Conservation (phyloP, 225 moss, liverwort and hornwort genomes). For the Pseudoscleropodium purum region DNA sequence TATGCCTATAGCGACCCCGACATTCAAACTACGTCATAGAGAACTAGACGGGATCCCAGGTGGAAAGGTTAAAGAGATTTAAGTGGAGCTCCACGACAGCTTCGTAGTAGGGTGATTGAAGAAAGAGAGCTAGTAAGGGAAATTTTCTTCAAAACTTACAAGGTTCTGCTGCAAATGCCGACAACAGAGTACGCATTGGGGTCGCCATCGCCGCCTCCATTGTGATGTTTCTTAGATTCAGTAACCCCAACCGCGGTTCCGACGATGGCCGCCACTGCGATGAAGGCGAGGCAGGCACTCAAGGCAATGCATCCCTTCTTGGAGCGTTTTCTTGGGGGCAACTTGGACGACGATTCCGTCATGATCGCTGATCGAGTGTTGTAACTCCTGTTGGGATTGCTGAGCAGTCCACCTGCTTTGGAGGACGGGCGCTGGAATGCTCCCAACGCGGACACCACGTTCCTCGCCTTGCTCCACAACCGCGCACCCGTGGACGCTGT, state of each 20-base stretch:
- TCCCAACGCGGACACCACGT: slow-evolving; percentile 23
- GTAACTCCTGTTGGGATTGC: neutral
- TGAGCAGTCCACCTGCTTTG: neutral
- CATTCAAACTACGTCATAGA: neutral
- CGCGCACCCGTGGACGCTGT: neutral
- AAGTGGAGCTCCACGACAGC: neutral
- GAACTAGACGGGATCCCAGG: neutral
- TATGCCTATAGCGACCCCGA: too few species aligned
- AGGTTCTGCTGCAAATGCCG: slow-evolving; percentile 30
- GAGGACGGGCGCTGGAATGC: slow-evolving; percentile 24
- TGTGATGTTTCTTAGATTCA: neutral
- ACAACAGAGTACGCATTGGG: neutral
- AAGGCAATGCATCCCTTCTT: slow-evolving; percentile 43
- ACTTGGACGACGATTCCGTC: neutral
- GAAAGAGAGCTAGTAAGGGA: neutral
- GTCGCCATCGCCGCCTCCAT: neutral
- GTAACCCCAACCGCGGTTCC: slow-evolving; percentile 23
- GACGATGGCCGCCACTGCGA: neutral
- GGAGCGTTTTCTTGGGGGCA: slow-evolving; percentile 4
- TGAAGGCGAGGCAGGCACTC: slow-evolving; percentile 11
- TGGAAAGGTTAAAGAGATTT: neutral
- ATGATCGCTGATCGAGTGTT: neutral
- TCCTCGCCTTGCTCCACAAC: slow-evolving; percentile 37
- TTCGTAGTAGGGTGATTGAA: neutral
- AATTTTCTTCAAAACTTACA: slow-evolving; percentile 17